Conservation (phyloP, 2,329 filamentous ascomycete species). For the Zymoseptoria pseudotritici region DNA sequence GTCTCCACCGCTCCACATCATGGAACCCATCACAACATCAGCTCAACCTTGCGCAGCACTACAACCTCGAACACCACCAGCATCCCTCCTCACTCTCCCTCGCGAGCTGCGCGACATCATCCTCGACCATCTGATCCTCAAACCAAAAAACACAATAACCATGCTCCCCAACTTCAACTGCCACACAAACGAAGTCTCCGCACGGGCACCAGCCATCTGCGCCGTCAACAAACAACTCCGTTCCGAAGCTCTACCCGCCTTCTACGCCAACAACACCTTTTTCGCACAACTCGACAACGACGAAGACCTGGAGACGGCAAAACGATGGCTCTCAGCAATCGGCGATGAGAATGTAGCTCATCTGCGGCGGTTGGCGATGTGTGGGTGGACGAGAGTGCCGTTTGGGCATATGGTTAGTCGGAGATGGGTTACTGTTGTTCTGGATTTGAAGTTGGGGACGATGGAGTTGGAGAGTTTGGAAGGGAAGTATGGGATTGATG, state of each 20-base stretch:
- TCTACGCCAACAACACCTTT: conserved; percentile 22
- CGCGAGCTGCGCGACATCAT: conserved; percentile 22
- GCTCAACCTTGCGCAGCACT: not conserved
- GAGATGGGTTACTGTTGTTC: conserved; percentile 14
- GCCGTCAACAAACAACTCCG: conserved; percentile 17
- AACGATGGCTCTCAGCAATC: conserved; percentile 16
- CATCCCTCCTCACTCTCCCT: conserved; percentile 19
- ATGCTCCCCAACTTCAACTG: conserved; percentile 14
- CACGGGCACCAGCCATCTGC: conserved; percentile 16
- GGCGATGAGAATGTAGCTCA: conserved; percentile 15
- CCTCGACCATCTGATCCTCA: conserved; percentile 14
- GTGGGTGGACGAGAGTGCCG: conserved; percentile 19
- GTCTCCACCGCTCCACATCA: not conserved
- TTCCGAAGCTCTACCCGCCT: conserved; percentile 15
- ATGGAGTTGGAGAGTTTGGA: conserved; percentile 7
- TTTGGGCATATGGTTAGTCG: conserved; percentile 19
- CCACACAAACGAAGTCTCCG: conserved; percentile 13
- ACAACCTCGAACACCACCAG: not conserved
- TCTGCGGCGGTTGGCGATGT: conserved; percentile 13
- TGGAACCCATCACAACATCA: not conserved
- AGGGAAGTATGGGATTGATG: not conserved
- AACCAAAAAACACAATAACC: conserved; percentile 18
- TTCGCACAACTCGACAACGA: conserved; percentile 16
- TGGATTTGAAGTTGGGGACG: conserved; percentile 17
- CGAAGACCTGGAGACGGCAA: conserved; percentile 14